Percentiles rank a stretch among this genome's conserved stretches.
Conservation (phyloP, 2,329 filamentous ascomycete genomes). For the Stagonosporopsis chrysanthemi region DNA sequence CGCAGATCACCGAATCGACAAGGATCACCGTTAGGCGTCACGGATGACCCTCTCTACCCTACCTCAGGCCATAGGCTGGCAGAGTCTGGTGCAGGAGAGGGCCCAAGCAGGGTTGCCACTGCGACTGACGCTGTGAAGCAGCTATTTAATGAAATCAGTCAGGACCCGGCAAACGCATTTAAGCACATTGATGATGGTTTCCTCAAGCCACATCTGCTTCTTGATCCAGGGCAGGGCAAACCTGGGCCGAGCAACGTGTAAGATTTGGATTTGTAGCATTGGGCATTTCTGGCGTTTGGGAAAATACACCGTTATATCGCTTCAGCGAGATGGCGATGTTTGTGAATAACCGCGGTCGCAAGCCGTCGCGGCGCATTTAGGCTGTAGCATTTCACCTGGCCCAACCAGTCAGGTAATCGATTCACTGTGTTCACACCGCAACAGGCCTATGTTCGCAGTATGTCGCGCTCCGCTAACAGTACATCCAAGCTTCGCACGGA, state of each 20-base stretch:
- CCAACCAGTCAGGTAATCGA: slow-evolving; percentile 1
- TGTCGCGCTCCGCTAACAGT: background rate
- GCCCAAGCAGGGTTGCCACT: slow-evolving; percentile 59
- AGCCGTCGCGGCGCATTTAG: slow-evolving; percentile 6
- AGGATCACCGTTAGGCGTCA: slow-evolving; percentile 38
- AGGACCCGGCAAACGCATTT: slow-evolving; percentile 90
- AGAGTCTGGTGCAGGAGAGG: slow-evolving; percentile 24
- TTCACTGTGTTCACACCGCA: background rate
- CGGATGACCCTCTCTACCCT: slow-evolving; percentile 46
- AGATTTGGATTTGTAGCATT: slow-evolving; percentile 13
- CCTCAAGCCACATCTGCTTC: slow-evolving; percentile 87
- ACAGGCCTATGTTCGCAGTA: background rate
- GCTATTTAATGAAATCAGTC: slow-evolving; percentile 76
- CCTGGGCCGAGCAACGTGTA: slow-evolving; percentile 47
- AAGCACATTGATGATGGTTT: slow-evolving; percentile 93
- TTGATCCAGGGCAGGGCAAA: slow-evolving; percentile 66
- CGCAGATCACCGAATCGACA: slow-evolving; percentile 54
- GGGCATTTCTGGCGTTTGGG: slow-evolving; percentile 34
- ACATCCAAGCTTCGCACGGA: slow-evolving; percentile 16
- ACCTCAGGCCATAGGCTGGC: slow-evolving; percentile 46
- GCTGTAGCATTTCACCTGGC: slow-evolving; percentile 10
- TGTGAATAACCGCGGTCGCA: slow-evolving; percentile 5
- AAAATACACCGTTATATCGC: background rate
- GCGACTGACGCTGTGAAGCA: slow-evolving; percentile 80
- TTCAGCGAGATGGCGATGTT: background rate